Evolutionary conservation across 1,284 basidiomycete genomes (phyloP), one percentile per base, ranked within the genome.

Genomic region (Leccinum angustisporum): DNA sequence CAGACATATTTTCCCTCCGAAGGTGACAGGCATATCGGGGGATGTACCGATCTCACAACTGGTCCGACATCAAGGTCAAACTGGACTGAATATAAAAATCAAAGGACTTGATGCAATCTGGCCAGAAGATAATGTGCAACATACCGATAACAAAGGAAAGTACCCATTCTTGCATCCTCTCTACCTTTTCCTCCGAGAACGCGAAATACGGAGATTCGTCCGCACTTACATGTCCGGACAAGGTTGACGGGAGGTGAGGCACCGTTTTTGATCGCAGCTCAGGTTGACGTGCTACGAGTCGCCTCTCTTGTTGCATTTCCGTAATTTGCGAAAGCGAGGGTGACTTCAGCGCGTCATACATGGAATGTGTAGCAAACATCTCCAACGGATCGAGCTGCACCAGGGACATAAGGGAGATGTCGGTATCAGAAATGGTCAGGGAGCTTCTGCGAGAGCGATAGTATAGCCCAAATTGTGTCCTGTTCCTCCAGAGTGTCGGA

Each of bases 1-100:
- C 91, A 70, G 46, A 95, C 94, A 97, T 90, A 70, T 96, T 97
- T 68, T 91, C 92, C 64, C 75, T 91, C 94, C 46, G 78, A 80
- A 65, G 81, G 82, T 57, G 80, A 84, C 62, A 97, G 79, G 65
- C 76, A 79, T 30, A 86, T 78, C 6, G 81, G 83, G 54, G 86
- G 94, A 71, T 84, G 91, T 65, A 88, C 79, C 58, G 86, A 85
- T 65, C 88, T 85, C 21, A 97, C 81, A 10, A 92, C 87, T 5
- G 95, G 95, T 0, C 95, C 95, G 52, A 90, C 79, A 66, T 96
- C 93, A 54, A 95, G 74, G 75, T 96, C 94, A 70, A 97, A 96
- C 68, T 95, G 87, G 61, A 95, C 93, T 86, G 55, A 56, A 63
- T 57, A 34, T 33, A 43, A 27, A 51, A 2, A 4, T 34, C 13